Conservation (phyloP, 208 protist genomes). For the Acanthamoeba rhysodes region DNA sequence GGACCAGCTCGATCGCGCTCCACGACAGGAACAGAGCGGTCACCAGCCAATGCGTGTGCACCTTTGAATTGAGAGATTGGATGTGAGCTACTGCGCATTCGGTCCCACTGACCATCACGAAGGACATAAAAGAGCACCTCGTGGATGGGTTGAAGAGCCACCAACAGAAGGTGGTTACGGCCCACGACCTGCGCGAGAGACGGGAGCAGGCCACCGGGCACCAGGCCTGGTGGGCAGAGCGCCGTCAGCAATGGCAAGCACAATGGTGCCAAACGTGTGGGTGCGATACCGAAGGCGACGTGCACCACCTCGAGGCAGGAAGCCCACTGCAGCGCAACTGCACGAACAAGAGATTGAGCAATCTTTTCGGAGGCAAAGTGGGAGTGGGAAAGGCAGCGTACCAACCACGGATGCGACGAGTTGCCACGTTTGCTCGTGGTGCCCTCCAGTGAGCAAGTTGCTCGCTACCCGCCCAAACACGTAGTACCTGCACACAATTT, state of each 20-base stretch:
- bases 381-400: background rate
- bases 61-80: background rate
- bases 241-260: background rate
- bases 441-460: background rate
- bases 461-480: background rate
- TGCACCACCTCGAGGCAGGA: conserved; percentile 33
- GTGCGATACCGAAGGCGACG: background rate
- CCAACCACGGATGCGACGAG: background rate
- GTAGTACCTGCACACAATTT: background rate
- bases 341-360: background rate
- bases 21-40: conserved; percentile 34
- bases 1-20: conserved; percentile 27
- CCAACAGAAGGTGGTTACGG: background rate
- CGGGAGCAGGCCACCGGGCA: background rate
- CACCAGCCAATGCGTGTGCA: conserved; percentile 1
- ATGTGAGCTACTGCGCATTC: too few species aligned
- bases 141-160: background rate
- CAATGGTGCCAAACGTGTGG: background rate
- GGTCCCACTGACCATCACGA: background rate
- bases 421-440: background rate
- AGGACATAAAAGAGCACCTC: background rate
- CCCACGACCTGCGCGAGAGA: conserved; percentile 20
- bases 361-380: background rate
- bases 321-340: conserved; percentile 21
- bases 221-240: background rate